Base-by-base conservation (phyloP, 192 early-diverging fungal genomes). In the Coemansia sp. region DNA sequence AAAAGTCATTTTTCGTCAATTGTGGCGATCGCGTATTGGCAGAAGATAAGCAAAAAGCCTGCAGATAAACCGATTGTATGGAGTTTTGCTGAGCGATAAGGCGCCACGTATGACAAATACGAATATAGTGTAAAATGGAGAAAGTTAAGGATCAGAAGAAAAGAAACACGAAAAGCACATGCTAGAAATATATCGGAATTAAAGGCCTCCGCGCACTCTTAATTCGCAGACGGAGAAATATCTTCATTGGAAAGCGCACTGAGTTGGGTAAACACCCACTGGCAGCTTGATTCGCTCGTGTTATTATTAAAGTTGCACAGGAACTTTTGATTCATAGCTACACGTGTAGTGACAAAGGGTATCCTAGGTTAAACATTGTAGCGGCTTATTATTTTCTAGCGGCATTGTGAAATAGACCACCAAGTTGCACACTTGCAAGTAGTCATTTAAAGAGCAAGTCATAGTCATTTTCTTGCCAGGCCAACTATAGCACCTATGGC, bases 1-100 rank as follows among this genome's bases (percentile, higher is more conserved):
- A 54, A 54, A 26, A 14, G 28, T 48, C 47, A 48, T 48, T 48
- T 48, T 48, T 54, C 14, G 17, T 15, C 14, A 52, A 17, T 10
- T 34, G 64, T 72, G 64, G 69, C 36, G 40, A 36, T 73, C 63
- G 66, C 48, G 53, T 56, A 72, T 57, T 65, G 60, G 68, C 34
- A 42, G 54, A 25, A 46, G 48, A 56, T 55, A 64, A 64, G 51
- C 22, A 54, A 19, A 25, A 28, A 14, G 7, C 14, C 5, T n/a
- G 40, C 40, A 15, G 40, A 44, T 7, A n/a, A 53, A 53, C 25
- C 8, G 51, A 53, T 53, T 15, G 47, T 48, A 19, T 38, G 22
- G n/a, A 63, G 36, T 10, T 37, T 21, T 52, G 5, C 47, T n/a
- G 40, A n/a, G 40, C 12, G 40, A 44, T 44, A 44, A 44, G 12